phyloP scores from a whole-genome alignment of 1,139 yeast species.

The Suhomyces taliae region DNA sequence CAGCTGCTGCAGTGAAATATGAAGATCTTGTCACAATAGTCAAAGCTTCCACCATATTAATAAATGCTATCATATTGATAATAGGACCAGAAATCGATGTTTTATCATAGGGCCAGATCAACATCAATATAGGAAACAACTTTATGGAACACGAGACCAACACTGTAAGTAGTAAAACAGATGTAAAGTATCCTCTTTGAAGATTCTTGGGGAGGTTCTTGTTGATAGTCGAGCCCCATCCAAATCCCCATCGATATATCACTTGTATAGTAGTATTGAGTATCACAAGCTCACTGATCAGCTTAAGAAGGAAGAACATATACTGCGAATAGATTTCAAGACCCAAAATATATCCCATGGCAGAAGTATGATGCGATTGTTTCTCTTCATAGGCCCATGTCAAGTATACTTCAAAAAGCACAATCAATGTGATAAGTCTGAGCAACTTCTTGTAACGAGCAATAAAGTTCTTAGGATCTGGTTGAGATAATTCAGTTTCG shows the following conservation, averaged over 20 bases:
- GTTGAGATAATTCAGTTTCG: constrained; percentile 29
- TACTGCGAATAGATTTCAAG: constrained; percentile 62
- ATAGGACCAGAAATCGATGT: constrained; percentile 62
- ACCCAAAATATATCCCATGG: constrained; percentile 35
- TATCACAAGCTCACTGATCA: constrained; percentile 56
- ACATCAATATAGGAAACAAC: constrained; percentile 87
- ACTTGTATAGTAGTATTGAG: constrained; percentile 53
- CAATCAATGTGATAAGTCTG: constrained; percentile 61
- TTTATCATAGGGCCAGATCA: constrained; percentile 92
- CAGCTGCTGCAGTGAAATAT: constrained; percentile 32
- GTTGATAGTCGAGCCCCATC: constrained; percentile 31
- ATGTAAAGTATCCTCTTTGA: constrained; percentile 26
- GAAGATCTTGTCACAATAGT: constrained; percentile 51
- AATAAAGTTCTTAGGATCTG: constrained; percentile 1
- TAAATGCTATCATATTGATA: constrained; percentile 56
- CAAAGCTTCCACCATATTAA: constrained; percentile 68
- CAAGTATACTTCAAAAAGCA: constrained; percentile 86
- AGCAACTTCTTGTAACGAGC: constrained; percentile 26
- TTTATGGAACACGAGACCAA: constrained; percentile 76
- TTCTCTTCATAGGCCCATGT: constrained; percentile 91
- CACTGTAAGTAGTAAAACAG: constrained; percentile 63
- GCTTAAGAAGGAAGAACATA: constrained; percentile 59
- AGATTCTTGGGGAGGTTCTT: constrained; percentile 17
- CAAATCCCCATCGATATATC: constrained; percentile 32
- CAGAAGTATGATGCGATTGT: constrained; percentile 30